A percentile compares a stretch with the other conserved stretches of the same genome.
These are phyloP conservation scores for Pseudocercospora cruenta DNA, from an alignment of 2,329 filamentous ascomycete genomes.

Conservation along the genomic window DNA sequence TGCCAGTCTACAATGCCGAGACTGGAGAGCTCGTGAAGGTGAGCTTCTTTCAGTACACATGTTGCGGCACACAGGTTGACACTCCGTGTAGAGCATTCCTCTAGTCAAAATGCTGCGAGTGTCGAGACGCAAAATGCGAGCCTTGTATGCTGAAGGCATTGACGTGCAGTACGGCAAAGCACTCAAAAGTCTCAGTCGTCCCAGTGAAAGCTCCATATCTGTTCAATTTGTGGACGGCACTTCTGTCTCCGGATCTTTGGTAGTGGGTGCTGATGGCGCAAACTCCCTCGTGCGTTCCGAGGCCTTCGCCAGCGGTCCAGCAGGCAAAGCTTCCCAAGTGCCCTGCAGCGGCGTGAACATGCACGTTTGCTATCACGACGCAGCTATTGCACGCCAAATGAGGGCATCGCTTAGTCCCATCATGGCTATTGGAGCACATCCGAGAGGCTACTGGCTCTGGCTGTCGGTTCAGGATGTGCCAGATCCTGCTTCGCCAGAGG, in stretches of 20 bases:
- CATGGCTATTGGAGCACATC: slow-evolving; percentile 13
- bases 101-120: slow-evolving; percentile 21
- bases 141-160: slow-evolving; percentile 14
- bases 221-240: slow-evolving; percentile 17
- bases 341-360: slow-evolving; percentile 16
- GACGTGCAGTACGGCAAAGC: slow-evolving; percentile 13
- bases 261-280: slow-evolving; percentile 26
- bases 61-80: background rate
- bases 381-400: background rate
- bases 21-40: slow-evolving; percentile 14
- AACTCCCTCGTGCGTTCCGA: slow-evolving; percentile 20
- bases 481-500: slow-evolving; percentile 8
- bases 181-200: background rate
- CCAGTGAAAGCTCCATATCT: background rate
- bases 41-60: background rate
- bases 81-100: slow-evolving; percentile 5
- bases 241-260: slow-evolving; percentile 8
- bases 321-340: slow-evolving; percentile 11
- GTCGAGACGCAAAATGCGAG: slow-evolving; percentile 16
- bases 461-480: slow-evolving; percentile 13
- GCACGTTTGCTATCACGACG: slow-evolving; percentile 15
- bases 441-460: slow-evolving; percentile 19
- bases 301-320: slow-evolving; percentile 1
- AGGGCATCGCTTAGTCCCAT: slow-evolving; percentile 9
- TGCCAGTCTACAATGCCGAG: slow-evolving; percentile 21